Evolutionary conservation across 768 basidiomycete species (phyloP).

Genomic region (Termitomyces sp.): DNA sequence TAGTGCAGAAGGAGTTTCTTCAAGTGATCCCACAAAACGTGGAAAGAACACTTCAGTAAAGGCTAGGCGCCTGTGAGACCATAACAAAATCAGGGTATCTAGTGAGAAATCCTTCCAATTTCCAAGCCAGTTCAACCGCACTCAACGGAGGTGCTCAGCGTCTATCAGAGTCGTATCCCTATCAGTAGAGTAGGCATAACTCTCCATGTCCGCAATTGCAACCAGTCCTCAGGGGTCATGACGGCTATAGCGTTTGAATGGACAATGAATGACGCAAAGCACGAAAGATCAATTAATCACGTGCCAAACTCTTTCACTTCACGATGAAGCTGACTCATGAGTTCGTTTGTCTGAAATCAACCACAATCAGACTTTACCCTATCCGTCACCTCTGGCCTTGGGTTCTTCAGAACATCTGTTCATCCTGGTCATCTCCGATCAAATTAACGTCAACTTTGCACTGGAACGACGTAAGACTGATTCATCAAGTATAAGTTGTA

Average conservation of each 20-base stretch:
- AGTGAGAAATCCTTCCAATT: slow-evolving; percentile 6
- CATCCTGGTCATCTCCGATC: neutral
- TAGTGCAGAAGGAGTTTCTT: slow-evolving; percentile 1
- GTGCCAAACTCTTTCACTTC: neutral
- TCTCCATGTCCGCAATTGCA: neutral
- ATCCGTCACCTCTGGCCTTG: neutral
- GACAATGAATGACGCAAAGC: no score
- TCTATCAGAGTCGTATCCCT: neutral
- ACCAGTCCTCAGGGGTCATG: neutral
- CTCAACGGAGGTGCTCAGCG: slow-evolving; percentile 5
- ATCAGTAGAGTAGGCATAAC: neutral
- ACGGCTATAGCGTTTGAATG: no score
- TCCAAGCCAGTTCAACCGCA: slow-evolving; percentile 10
- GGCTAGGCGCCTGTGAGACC: neutral
- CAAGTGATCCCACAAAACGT: neutral
- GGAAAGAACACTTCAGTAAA: neutral
- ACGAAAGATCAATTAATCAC: no score
- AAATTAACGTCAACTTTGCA: neutral
- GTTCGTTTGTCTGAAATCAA: neutral
- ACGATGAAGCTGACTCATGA: no score
- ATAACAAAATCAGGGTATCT: slow-evolving; percentile 2
- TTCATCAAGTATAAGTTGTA: neutral
- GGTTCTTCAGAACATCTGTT: neutral
- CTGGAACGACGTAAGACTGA: neutral
- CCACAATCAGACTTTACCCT: no score